Conservation (phyloP, 140 eudicot genomes). For the Cichorium intybus region DNA sequence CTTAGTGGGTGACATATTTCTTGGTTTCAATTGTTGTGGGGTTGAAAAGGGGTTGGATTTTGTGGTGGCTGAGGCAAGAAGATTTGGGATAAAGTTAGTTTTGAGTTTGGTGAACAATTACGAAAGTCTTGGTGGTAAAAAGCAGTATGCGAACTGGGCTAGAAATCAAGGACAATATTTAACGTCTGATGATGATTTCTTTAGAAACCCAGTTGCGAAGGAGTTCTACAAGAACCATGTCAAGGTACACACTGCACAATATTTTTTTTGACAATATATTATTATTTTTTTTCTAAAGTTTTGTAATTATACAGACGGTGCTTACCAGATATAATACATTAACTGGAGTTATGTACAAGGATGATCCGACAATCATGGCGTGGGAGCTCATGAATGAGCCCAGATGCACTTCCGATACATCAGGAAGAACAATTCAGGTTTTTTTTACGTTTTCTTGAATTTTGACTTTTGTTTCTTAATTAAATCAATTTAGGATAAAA, state of each 20-base stretch:
- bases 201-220: conserved; percentile 71
- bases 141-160: conserved; percentile 98
- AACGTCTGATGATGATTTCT: conserved; percentile 93
- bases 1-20: conserved; percentile 19
- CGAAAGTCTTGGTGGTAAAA: conserved; percentile 88
- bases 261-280: neutral
- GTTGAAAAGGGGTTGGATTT: conserved; percentile 82
- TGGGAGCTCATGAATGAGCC: conserved; percentile 99
- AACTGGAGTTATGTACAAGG: conserved; percentile 78
- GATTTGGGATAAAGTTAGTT: conserved; percentile 82
- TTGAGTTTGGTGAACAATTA: conserved; percentile 87
- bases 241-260: conserved; percentile 35
- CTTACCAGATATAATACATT: conserved; percentile 72
- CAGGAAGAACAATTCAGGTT: conserved; percentile 96
- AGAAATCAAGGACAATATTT: conserved; percentile 80
- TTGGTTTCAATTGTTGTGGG: conserved; percentile 9
- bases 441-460: neutral
- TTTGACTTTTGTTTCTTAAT: conserved; percentile 1
- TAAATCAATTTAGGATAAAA: neutral
- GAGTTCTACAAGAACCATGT: conserved; percentile 91
- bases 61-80: conserved; percentile 94
- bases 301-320: conserved; percentile 57
- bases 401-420: conserved; percentile 90
- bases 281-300: neutral
- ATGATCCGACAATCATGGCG: conserved; percentile 98